Conservation (phyloP, 2,329 filamentous ascomycete species). For the Ascochyta pisi region DNA sequence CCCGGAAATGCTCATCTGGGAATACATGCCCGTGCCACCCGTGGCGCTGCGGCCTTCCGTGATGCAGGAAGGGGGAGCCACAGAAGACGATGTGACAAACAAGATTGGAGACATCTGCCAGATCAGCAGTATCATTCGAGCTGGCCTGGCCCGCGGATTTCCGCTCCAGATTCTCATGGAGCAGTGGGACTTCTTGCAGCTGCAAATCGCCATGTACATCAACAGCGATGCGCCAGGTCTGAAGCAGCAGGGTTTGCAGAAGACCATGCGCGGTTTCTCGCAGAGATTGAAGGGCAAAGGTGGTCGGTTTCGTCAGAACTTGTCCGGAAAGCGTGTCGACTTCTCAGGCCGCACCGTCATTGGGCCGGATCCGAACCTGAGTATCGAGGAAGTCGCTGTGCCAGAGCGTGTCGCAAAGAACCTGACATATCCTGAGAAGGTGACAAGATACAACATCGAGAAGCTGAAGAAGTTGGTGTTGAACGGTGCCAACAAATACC, state of each 20-base stretch:
- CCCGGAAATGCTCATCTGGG: conserved; percentile 98
- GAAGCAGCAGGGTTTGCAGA: conserved; percentile 85
- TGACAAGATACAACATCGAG: conserved; percentile 82
- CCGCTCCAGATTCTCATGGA: conserved; percentile 92
- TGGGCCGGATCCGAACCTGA: conserved; percentile 92
- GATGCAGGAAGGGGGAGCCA: conserved; percentile 89
- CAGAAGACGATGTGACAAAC: conserved; percentile 94
- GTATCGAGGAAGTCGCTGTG: conserved; percentile 92
- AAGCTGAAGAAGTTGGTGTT: conserved; percentile 77
- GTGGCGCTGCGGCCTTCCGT: conserved; percentile 95
- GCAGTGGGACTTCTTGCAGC: conserved; percentile 95
- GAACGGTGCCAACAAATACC: conserved; percentile 80
- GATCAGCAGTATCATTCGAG: conserved; percentile 85
- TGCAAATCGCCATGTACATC: conserved; percentile 97
- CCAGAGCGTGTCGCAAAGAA: conserved; percentile 93
- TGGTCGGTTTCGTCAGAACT: conserved; percentile 92
- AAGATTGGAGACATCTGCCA: conserved; percentile 97
- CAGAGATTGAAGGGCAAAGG: conserved; percentile 97
- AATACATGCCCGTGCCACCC: conserved; percentile 90
- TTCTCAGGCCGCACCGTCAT: conserved; percentile 98
- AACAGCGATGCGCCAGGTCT: conserved; percentile 95
- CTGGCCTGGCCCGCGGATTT: conserved; percentile 81
- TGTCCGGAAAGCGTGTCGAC: conserved; percentile 97
- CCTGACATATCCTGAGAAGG: conserved; percentile 91
- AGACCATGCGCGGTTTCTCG: conserved; percentile 90